Evolutionary conservation across 2,329 filamentous ascomycete species (phyloP), one percentile per base, ranked within the genome.

Genomic region (Sphaceloma murrayae): DNA sequence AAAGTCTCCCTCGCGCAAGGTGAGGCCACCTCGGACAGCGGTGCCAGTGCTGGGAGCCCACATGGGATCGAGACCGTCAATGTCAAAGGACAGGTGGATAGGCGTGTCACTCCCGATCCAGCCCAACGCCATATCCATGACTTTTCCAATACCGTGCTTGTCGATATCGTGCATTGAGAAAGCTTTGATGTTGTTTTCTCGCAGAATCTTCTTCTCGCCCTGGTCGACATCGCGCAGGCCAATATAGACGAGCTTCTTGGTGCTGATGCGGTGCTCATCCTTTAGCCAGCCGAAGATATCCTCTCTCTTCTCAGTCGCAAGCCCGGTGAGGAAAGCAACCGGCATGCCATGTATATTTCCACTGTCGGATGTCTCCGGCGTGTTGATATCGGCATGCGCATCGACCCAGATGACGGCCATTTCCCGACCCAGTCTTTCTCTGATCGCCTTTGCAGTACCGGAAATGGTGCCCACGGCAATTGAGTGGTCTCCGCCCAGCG

Each of bases 81-180:
- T 86, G 61, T 98, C 91, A 57, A 98, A 96, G 27, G 86, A 94
- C 48, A 98, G 76, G 65, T 98, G 91, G 59, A 98, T 95, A 31
- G 91, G 91, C 0, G 88, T 95, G 62, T 96, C 91, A 58, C 72
- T 77, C 54, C 91, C 91, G 53, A 96, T 94, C 69, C 95, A 88
- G 22, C 82, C 89, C 43, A 98, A 74, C n/a, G 89, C 89, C 89
- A 95, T 94, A 58, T 96, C 91, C 68, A 98, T 87, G 52, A 98
- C 86, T 52, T 82, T 82, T 45, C 91, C 91, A 57, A 98, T 98
- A 34, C 91, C 91, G 60, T 96, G 74, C 44, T 85, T 75, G 65
- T 98, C 91, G 63, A 98, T 83, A 61, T 98, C 91, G 61, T 94
- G 91, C 91, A 98, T 98, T 67, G 82, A 89, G 59, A 96, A 98